Evolutionary conservation across 2,329 filamentous ascomycete species (phyloP).

Genomic region (Aspergillus texensis): DNA sequence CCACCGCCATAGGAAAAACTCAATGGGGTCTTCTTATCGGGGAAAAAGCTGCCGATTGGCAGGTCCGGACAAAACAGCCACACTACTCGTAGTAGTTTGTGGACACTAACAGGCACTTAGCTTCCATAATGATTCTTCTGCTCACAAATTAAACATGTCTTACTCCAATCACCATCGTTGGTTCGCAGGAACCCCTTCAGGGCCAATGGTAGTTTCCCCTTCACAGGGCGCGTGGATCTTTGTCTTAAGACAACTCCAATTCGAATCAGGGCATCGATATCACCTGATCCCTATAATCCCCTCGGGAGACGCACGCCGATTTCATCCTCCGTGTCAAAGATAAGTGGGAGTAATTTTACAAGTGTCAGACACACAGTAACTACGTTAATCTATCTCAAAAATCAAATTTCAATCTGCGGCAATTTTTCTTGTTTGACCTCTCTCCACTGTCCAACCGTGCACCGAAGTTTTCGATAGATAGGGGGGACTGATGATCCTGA

Average conservation of each 20-base stretch:
- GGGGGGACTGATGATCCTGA: not conserved
- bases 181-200: constrained; percentile 7
- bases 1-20: not conserved
- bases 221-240: not conserved
- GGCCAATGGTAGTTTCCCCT: constrained; percentile 5
- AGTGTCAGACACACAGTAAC: not conserved
- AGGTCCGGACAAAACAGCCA: not conserved
- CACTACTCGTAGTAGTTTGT: not conserved
- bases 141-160: constrained; percentile 8
- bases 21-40: not conserved
- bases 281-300: not conserved
- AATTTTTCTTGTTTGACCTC: not conserved
- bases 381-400: not conserved
- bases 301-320: not conserved
- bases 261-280: not conserved
- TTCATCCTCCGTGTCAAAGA: not conserved
- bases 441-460: not conserved
- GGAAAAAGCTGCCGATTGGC: constrained; percentile 3
- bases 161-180: constrained; percentile 6
- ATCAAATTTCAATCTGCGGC: not conserved
- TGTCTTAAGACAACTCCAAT: not conserved
- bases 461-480: not conserved
- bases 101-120: not conserved
- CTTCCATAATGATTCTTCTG: not conserved
- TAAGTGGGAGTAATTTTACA: not conserved